A percentile compares a stretch with the other conserved stretches of the same genome.
These are phyloP conservation scores for Rubia balearica DNA, from an alignment of 305 asterid species.

Conservation along the genomic window DNA sequence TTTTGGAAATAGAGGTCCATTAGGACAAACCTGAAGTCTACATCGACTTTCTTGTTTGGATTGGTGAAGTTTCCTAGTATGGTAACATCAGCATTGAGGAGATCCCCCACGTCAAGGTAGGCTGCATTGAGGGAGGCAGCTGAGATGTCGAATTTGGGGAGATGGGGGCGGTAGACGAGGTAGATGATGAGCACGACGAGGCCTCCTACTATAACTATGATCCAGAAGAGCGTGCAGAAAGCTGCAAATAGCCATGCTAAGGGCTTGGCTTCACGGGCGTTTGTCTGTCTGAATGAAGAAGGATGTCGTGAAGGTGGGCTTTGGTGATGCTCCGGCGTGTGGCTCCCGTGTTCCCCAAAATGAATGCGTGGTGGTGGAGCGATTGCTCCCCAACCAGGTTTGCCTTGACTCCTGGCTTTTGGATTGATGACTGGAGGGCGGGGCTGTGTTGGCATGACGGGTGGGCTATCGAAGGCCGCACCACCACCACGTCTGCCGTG, in stretches of 20 bases:
- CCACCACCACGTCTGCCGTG: not conserved
- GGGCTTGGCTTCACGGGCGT: conserved; percentile 42
- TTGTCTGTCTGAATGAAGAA: conserved; percentile 17
- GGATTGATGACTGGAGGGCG: conserved; percentile 1
- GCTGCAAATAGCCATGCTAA: conserved; percentile 75
- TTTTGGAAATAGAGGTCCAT: conserved; percentile 54
- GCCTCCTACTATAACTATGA: conserved; percentile 65
- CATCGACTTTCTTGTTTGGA: conserved; percentile 70
- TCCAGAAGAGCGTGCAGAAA: conserved; percentile 71
- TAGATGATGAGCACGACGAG: conserved; percentile 56
- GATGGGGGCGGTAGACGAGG: conserved; percentile 64
- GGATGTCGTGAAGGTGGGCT: conserved; percentile 9
- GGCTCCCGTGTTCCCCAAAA: not conserved
- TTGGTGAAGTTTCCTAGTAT: conserved; percentile 80
- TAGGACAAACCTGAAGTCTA: conserved; percentile 59
- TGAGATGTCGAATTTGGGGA: conserved; percentile 74
- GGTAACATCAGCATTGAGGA: conserved; percentile 73
- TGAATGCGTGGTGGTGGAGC: conserved; percentile 1
- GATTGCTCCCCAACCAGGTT: not conserved
- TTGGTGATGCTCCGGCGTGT: conserved; percentile 11
- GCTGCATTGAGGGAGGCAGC: conserved; percentile 67
- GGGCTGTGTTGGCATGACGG: conserved; percentile 11
- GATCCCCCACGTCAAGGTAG: conserved; percentile 84
- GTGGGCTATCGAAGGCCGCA: not conserved
- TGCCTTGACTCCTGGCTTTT: not conserved